These are phyloP conservation scores for Lachnellula cervina DNA, from an alignment of 2,329 filamentous ascomycete genomes.

Conservation along the genomic window DNA sequence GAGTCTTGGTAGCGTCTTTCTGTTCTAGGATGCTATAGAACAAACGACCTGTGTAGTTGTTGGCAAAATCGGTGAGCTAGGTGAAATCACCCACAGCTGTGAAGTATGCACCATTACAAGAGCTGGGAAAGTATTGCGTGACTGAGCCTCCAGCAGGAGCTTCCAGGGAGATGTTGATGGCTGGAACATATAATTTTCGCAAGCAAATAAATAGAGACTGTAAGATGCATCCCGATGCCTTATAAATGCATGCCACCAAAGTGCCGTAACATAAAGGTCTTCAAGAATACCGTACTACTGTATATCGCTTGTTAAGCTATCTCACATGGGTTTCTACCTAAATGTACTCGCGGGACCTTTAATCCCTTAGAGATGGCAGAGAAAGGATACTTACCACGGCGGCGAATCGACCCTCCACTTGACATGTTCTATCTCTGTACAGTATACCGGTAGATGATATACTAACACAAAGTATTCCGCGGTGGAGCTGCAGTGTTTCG, in stretches of 20 bases:
- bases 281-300: too few relatives aligned
- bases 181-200: conserved; percentile 38
- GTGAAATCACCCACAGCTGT: conserved; percentile 39
- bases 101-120: conserved; percentile 62
- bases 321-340: too few relatives aligned
- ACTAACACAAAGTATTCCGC: not conserved
- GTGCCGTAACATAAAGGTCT: too few relatives aligned
- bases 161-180: conserved; percentile 52
- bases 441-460: not conserved
- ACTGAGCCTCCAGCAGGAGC: conserved; percentile 52
- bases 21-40: conserved; percentile 41
- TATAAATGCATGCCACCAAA: not conserved
- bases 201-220: conserved; percentile 44
- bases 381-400: not conserved
- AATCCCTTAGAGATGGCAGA: too few relatives aligned
- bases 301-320: too few relatives aligned
- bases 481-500: not conserved
- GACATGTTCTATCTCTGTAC: not conserved
- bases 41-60: conserved; percentile 54
- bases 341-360: too few relatives aligned
- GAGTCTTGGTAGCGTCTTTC: too few relatives aligned
- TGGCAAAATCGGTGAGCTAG: conserved; percentile 42
- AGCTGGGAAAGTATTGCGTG: conserved; percentile 52
- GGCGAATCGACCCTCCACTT: not conserved
- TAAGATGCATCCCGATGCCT: conserved; percentile 40